Base-by-base conservation (phyloP, 148 eudicot genomes). In the Arbutus unedo region DNA sequence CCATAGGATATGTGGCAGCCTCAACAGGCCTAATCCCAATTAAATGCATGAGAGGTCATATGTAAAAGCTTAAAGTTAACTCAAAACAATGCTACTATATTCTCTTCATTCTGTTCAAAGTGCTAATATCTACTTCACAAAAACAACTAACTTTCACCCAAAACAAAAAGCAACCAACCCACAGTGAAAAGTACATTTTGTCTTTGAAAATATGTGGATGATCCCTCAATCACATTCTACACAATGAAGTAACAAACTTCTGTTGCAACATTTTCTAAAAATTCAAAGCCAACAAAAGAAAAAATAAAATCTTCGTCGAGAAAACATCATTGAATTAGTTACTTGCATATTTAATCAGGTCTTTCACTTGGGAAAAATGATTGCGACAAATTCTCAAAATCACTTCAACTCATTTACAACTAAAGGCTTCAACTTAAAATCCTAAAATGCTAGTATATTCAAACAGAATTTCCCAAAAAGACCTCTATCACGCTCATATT, bases 401-500 rank as follows among this genome's bases (percentile, higher is more conserved):
- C 47, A 25, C 10, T 64, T 23, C 2, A 8, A 16, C 44, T 10
- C 21, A 10, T 49, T 19, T 79, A 21, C 51, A 23, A 13, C 7
- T 47, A 14, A 3, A 60, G 38, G 47, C 38, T 31, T 31, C 38
- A 31, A 31, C 38, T 31, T 31, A 31, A 31, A 31, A 31, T 31
- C 38, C 38, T 31, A 31, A 31, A 31, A 31, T 31, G 38, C 38
- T 31, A 31, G 38, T 31, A 31, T 31, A 31, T 51, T 31, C 1
- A 8, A 6, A 41, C 18, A 4, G 10, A 15, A 21, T 10, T 23
- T 75, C 15, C 21, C 25, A 0, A 18, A 6, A 50, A 16, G 16
- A 75, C 48, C 23, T 77, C 79, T n/a, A 55, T 76, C 25, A 2
- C 62, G 8, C 18, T 77, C 48, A 14, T 53, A 55, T 77, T 79